Evolutionary conservation across 2,329 filamentous ascomycete species (phyloP), one percentile per base, ranked within the genome.

Genomic region (Cladosporium austrohemisphaericum): DNA sequence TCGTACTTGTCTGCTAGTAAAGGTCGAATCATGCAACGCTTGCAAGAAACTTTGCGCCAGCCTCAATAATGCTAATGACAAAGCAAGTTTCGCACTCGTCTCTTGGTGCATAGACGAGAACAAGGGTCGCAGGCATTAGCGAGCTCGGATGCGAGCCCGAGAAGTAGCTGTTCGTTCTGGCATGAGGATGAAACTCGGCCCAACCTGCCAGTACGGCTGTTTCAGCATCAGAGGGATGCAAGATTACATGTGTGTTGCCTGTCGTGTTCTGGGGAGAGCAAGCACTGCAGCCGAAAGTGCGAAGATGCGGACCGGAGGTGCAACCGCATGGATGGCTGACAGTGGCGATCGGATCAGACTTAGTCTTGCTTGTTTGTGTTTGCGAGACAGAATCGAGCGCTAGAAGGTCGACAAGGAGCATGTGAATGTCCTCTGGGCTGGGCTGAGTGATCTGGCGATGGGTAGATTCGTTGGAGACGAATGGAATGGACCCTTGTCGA

Each of bases 191-290:
- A 3, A 31, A n/a, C 33, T 47, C 43, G 13, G 32, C 43, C 18
- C 33, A 29, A 16, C 43, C 43, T 2, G n/a, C 31, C 14, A 3
- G 11, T 7, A 38, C 3, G 3, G 31, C 43, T 7, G 20, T 10
- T 11, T 47, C 43, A 8, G 38, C 13, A 35, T 47, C 33, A 22
- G 23, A 18, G 14, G 43, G 33, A 22, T 47, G 43, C 32, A 47
- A 20, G 16, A 47, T 20, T 5, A 47, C 32, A 11, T 38, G 43
- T 4, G 9, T 7, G 22, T 23, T 14, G 13, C 33, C 35, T 1
- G n/a, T 14, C 5, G 20, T 20, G 9, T 22, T 16, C 5, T 11
- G 32, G 13, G 32, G 22, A 14, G 10, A 20, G 9, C 43, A 29
- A 5, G 16, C 16, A 9, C 6, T n/a, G 23, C 25, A 37, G 3